Evolutionary conservation across 495 filamentous ascomycete genomes (phyloP).

Genomic region (Penicillium canescens): DNA sequence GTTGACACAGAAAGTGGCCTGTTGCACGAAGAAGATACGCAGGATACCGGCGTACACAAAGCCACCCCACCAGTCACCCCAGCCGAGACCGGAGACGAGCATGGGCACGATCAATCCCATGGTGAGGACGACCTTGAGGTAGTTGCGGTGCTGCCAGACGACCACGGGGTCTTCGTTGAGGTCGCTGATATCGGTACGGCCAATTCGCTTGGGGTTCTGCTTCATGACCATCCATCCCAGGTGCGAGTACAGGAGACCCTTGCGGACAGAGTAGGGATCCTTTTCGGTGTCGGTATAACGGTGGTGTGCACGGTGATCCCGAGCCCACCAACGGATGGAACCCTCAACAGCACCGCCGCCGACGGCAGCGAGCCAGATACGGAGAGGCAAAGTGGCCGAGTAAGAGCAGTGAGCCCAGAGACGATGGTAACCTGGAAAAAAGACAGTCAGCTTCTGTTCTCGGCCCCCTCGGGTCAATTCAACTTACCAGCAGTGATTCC

Average conservation of each 20-base stretch:
- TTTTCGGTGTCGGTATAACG: conserved; percentile 99
- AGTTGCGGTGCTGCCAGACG: conserved; percentile 92
- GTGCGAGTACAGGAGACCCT: conserved; percentile 96
- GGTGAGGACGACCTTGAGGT: conserved; percentile 81
- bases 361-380: conserved; percentile 88
- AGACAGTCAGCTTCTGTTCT: conserved; percentile 15
- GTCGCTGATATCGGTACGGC: conserved; percentile 95
- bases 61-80: conserved; percentile 88
- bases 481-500: conserved; percentile 80
- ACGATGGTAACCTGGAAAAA: conserved; percentile 73
- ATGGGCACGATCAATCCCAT: conserved; percentile 88
- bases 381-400: conserved; percentile 82
- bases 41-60: conserved; percentile 96
- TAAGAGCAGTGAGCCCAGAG: conserved; percentile 96
- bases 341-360: conserved; percentile 96
- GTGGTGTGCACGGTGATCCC: conserved; percentile 96
- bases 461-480: neutral
- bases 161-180: conserved; percentile 94
- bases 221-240: conserved; percentile 93
- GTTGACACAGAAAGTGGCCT: conserved; percentile 99
- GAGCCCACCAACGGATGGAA: conserved; percentile 95
- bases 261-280: conserved; percentile 98
- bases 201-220: conserved; percentile 90
- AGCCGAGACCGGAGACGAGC: conserved; percentile 80
- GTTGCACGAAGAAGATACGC: conserved; percentile 97